These are phyloP conservation scores for Aquanectria penicillioides DNA, from an alignment of 2,329 filamentous ascomycete genomes.

Conservation along the genomic window DNA sequence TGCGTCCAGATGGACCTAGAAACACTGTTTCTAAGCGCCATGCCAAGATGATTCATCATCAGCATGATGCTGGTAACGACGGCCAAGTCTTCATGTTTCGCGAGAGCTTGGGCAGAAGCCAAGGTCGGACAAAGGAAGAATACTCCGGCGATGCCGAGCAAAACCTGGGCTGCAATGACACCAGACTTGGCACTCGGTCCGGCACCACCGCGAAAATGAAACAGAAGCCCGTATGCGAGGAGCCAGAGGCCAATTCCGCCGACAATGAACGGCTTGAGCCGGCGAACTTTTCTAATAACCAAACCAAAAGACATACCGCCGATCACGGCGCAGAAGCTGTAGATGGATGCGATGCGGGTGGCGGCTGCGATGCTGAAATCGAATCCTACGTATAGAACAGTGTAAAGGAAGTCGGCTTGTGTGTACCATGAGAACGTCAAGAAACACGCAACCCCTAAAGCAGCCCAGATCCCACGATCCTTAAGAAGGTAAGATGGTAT, in stretches of 20 bases:
- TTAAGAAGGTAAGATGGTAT: conserved; percentile 67
- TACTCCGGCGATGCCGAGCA: conserved; percentile 67
- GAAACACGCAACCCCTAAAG: conserved; percentile 61
- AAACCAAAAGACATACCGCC: conserved; percentile 62
- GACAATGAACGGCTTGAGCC: conserved; percentile 67
- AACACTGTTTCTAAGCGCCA: conserved; percentile 51
- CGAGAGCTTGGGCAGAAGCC: conserved; percentile 51
- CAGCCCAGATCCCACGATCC: conserved; percentile 70
- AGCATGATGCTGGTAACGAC: conserved; percentile 51
- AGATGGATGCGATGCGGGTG: conserved; percentile 66
- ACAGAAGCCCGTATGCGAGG: conserved; percentile 65
- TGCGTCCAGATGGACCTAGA: conserved; percentile 55
- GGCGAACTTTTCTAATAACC: conserved; percentile 60
- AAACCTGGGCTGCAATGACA: conserved; percentile 64
- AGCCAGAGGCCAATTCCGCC: conserved; percentile 64
- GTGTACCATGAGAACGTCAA: conserved; percentile 64
- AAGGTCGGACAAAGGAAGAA: conserved; percentile 59
- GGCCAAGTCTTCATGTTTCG: conserved; percentile 48
- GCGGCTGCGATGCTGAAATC: conserved; percentile 64
- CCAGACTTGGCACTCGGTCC: conserved; percentile 54
- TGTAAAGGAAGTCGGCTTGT: conserved; percentile 69
- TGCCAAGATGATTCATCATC: conserved; percentile 52
- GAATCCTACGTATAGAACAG: conserved; percentile 66
- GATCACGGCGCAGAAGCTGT: conserved; percentile 62
- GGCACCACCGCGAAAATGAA: conserved; percentile 62